These are phyloP conservation scores for Myriangium duriaei DNA, from an alignment of 2,329 filamentous ascomycete genomes.

Conservation along the genomic window DNA sequence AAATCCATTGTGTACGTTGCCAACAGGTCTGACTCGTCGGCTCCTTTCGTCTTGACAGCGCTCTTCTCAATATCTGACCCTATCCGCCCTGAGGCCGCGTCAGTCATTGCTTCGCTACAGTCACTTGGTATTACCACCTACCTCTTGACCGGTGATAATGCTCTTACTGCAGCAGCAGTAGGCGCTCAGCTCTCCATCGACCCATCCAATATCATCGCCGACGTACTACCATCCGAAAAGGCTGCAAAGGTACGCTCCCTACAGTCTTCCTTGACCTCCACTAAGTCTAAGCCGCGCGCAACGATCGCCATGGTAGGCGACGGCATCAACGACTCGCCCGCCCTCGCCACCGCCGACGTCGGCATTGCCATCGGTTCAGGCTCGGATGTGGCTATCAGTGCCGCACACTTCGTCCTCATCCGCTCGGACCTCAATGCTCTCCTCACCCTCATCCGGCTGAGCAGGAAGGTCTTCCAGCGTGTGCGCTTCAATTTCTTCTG, in stretches of 20 bases:
- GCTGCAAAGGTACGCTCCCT: conserved; percentile 51
- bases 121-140: conserved; percentile 60
- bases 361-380: conserved; percentile 73
- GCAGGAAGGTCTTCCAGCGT: conserved; percentile 57
- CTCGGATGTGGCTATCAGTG: conserved; percentile 71
- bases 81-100: conserved; percentile 56
- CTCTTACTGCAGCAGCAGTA: conserved; percentile 69
- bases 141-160: conserved; percentile 90
- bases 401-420: conserved; percentile 69
- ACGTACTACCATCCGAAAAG: conserved; percentile 76
- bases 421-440: conserved; percentile 58
- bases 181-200: conserved; percentile 65
- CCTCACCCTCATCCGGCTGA: conserved; percentile 60
- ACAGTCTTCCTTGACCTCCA: conserved; percentile 19
- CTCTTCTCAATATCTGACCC: conserved; percentile 70
- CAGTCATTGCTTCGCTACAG: conserved; percentile 40
- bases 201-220: conserved; percentile 63
- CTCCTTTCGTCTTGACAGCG: conserved; percentile 41
- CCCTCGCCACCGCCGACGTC: conserved; percentile 66
- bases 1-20: conserved; percentile 31
- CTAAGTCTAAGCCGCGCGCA: conserved; percentile 26
- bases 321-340: conserved; percentile 76
- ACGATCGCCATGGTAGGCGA: conserved; percentile 77
- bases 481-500: conserved; percentile 79
- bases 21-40: conserved; percentile 11